Conservation (phyloP, 768 basidiomycete species). For the Filobasidium floriforme region DNA sequence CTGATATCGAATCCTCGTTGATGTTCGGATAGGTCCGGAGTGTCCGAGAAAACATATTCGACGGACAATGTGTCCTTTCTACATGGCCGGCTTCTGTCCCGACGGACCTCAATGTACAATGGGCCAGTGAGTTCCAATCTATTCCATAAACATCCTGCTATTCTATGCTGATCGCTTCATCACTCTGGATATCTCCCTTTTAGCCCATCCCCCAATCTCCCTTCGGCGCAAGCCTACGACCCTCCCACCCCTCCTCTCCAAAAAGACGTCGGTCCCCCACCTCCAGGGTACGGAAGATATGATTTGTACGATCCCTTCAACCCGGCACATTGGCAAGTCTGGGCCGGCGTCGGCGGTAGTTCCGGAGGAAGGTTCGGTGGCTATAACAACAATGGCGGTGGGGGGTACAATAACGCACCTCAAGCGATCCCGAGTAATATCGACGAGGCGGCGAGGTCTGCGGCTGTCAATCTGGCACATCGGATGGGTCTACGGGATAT, state of each 20-base stretch:
- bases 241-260: conserved; percentile 67
- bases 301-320: conserved; percentile 36
- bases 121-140: conserved; percentile 66
- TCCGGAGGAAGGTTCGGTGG: conserved; percentile 21
- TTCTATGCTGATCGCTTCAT: no score
- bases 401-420: conserved; percentile 13
- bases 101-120: conserved; percentile 76
- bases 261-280: conserved; percentile 72
- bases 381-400: conserved; percentile 14
- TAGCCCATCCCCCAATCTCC: conserved; percentile 71
- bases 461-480: background rate
- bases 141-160: conserved; percentile 16
- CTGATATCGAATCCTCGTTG: background rate
- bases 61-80: conserved; percentile 79
- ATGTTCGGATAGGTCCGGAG: conserved; percentile 56
- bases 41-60: conserved; percentile 91
- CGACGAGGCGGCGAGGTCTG: conserved; percentile 4
- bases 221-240: conserved; percentile 64
- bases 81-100: conserved; percentile 88
- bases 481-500: conserved; percentile 5
- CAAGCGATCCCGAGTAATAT: conserved; percentile 11
- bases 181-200: no score
- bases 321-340: conserved; percentile 41
- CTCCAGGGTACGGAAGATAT: conserved; percentile 77
- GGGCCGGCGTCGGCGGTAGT: conserved; percentile 22